These are phyloP conservation scores for Gnomoniopsis sp. DNA, from an alignment of 2,329 filamentous ascomycete genomes.

Conservation along the genomic window DNA sequence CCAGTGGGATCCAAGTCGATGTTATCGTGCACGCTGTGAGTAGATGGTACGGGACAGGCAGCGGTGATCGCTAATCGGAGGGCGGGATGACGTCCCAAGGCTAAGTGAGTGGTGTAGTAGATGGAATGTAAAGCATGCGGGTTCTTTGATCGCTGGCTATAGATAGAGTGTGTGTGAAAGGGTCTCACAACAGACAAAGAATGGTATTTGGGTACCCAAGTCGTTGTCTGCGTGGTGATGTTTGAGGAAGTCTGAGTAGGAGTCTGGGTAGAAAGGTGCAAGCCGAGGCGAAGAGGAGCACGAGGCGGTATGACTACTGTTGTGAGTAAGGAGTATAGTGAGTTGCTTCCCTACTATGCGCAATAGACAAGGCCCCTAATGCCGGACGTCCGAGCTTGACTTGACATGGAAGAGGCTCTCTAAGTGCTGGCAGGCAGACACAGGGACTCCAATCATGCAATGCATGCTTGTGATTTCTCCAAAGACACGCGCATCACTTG, in stretches of 20 bases:
- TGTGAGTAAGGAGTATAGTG: no score
- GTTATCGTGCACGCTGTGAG: background rate
- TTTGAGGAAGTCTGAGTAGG: background rate
- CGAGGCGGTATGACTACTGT: background rate
- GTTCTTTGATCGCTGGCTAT: background rate
- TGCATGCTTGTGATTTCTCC: background rate
- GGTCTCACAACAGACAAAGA: background rate
- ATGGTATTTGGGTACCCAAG: no score
- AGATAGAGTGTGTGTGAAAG: background rate
- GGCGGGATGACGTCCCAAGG: conserved; percentile 12
- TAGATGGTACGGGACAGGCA: background rate
- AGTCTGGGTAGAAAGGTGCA: background rate
- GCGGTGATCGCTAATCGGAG: background rate
- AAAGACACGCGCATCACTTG: background rate
- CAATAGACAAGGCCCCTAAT: no score
- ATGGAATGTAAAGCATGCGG: background rate
- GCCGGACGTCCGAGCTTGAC: background rate
- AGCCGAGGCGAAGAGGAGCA: background rate
- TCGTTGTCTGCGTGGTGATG: background rate
- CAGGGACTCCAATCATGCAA: background rate
- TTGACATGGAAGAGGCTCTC: background rate
- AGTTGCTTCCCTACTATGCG: no score
- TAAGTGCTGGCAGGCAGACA: background rate
- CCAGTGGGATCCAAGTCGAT: background rate
- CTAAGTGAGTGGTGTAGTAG: background rate